phyloP scores from a whole-genome alignment of 257 asterid genomes.

The Prunella vulgaris region DNA sequence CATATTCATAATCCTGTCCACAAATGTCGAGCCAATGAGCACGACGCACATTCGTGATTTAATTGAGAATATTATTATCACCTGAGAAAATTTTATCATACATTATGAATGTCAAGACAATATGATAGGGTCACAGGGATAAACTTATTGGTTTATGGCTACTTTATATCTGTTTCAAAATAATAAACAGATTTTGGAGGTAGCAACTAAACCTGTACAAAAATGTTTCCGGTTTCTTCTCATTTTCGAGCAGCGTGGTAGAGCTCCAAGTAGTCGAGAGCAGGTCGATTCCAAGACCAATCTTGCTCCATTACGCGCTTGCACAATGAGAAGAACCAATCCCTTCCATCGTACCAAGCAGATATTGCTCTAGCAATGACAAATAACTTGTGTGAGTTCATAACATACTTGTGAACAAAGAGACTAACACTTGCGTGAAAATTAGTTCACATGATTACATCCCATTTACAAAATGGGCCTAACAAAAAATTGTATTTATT shows the following conservation, averaged over 20 bases:
- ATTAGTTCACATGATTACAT: too few species aligned
- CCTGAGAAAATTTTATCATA: neutral
- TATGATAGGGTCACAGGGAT: neutral
- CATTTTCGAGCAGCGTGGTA: conserved; percentile 85
- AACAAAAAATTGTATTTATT: too few species aligned
- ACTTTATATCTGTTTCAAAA: neutral
- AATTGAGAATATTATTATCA: neutral
- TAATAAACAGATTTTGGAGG: conserved; percentile 7
- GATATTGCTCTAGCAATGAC: conserved; percentile 61
- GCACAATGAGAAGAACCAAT: conserved; percentile 79
- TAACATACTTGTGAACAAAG: neutral
- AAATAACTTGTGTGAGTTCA: neutral
- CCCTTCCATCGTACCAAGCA: conserved; percentile 81
- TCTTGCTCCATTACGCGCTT: conserved; percentile 95
- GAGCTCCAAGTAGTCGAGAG: conserved; percentile 98
- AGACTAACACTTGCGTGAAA: neutral
- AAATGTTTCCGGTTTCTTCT: conserved; percentile 7
- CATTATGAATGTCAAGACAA: conserved; percentile 1
- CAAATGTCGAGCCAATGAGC: neutral
- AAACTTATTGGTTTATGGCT: conserved; percentile 10
- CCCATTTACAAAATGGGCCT: too few species aligned
- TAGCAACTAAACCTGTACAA: conserved; percentile 46
- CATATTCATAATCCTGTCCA: neutral
- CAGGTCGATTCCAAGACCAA: conserved; percentile 99
- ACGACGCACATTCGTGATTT: neutral